Percentiles rank a stretch among this genome's conserved stretches.
These are phyloP conservation scores for Cladosporium austrohemisphaericum DNA, from an alignment of 2,329 filamentous ascomycete species.

Conservation along the genomic window DNA sequence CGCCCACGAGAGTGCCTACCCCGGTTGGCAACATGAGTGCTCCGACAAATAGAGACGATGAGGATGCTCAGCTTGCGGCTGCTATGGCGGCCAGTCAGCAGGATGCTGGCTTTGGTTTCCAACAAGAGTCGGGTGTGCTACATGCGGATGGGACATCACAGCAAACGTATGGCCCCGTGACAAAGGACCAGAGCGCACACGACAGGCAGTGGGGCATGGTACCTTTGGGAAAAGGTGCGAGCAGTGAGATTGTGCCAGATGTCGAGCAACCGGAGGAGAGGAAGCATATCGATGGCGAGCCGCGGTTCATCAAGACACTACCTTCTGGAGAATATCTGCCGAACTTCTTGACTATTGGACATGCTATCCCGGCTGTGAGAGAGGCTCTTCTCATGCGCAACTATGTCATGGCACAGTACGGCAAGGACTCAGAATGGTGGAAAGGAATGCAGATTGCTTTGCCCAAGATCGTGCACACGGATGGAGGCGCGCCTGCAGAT, in stretches of 20 bases:
- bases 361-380: conserved; percentile 56
- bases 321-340: conserved; percentile 53
- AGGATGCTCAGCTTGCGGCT: conserved; percentile 28
- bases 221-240: conserved; percentile 4
- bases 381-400: conserved; percentile 54
- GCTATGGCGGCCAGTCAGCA: conserved; percentile 27
- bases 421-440: conserved; percentile 59
- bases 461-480: conserved; percentile 48
- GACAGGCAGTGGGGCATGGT: conserved; percentile 55
- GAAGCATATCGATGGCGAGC: conserved; percentile 46
- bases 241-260: conserved; percentile 53
- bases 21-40: conserved; percentile 24
- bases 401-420: conserved; percentile 48
- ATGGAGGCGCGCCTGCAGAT: conserved; percentile 24
- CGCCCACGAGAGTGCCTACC: conserved; percentile 30
- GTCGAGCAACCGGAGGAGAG: conserved; percentile 36
- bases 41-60: conserved; percentile 29
- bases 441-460: conserved; percentile 51
- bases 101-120: conserved; percentile 10
- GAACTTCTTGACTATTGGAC: conserved; percentile 58
- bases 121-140: conserved; percentile 55
- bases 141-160: conserved; percentile 34
- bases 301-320: conserved; percentile 56
- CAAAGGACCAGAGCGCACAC: conserved; percentile 45
- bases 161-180: conserved; percentile 53